A percentile compares a stretch with the other conserved stretches of the same genome.
These are phyloP conservation scores for Aspergillus novofumigatus DNA, from an alignment of 2,329 filamentous ascomycete genomes.

Conservation along the genomic window DNA sequence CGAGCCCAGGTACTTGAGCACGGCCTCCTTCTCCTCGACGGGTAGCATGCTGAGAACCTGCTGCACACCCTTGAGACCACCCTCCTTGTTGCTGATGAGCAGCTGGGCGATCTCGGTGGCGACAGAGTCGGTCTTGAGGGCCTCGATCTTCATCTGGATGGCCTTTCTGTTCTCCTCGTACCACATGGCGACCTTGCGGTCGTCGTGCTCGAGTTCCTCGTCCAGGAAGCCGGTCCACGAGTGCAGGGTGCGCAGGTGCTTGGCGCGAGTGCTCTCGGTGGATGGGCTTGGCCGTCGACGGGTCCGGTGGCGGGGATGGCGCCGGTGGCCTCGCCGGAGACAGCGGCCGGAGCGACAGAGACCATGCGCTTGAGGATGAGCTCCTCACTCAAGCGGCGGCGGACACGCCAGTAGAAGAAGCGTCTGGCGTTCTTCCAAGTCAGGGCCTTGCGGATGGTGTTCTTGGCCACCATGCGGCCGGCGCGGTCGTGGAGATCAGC, in stretches of 20 bases:
- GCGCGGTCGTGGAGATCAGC: conserved; percentile 95
- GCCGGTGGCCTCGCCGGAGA: conserved; percentile 32
- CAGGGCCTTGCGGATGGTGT: conserved; percentile 77
- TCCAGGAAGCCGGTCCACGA: conserved; percentile 71
- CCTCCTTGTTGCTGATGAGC: conserved; percentile 62
- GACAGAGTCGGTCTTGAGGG: conserved; percentile 71
- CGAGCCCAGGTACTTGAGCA: conserved; percentile 55
- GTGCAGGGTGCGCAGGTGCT: conserved; percentile 70
- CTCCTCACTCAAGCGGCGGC: conserved; percentile 94
- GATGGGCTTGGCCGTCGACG: conserved; percentile 19
- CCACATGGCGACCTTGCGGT: conserved; percentile 84
- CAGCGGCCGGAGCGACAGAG: conserved; percentile 39
- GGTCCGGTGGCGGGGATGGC: conserved; percentile 41
- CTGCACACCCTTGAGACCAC: conserved; percentile 77
- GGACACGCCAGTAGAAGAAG: conserved; percentile 99
- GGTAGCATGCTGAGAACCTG: conserved; percentile 83
- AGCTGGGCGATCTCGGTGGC: conserved; percentile 66
- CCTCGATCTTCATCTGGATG: conserved; percentile 79
- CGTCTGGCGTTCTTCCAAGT: conserved; percentile 85
- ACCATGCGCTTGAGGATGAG: conserved; percentile 89
- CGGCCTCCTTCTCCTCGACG: conserved; percentile 79
- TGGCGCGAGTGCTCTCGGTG: conserved; percentile 53
- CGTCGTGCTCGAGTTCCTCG: conserved; percentile 70
- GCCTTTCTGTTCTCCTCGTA: conserved; percentile 90
- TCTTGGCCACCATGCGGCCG: conserved; percentile 97